Percentiles rank a stretch among this genome's conserved stretches.
phyloP scores from a whole-genome alignment of 441 rosid genomes.

The Adansonia madagascariensis region DNA sequence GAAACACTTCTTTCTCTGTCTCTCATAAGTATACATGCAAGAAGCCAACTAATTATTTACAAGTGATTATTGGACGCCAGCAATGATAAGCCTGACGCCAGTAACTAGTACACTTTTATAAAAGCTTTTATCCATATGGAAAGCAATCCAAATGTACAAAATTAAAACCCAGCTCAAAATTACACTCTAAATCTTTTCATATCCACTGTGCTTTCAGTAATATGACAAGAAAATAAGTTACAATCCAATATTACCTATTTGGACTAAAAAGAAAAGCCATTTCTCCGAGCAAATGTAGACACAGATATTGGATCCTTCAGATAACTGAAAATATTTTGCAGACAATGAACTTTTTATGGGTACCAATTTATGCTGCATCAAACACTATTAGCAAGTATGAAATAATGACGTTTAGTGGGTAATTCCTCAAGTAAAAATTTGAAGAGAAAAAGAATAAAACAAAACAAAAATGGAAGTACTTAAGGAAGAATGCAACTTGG shows the following conservation, averaged over 20 bases:
- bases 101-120: not conserved
- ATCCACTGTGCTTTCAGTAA: not conserved
- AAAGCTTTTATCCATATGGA: not conserved
- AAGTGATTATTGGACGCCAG: not conserved
- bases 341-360: conserved; percentile 42
- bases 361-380: conserved; percentile 92
- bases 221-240: conserved; percentile 14
- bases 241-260: not conserved
- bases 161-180: not conserved
- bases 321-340: not conserved
- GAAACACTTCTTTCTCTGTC: not conserved
- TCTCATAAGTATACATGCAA: not conserved
- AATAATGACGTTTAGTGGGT: conserved; percentile 24
- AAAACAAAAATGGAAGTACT: not conserved
- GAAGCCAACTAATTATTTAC: not conserved
- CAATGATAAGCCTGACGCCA: not conserved
- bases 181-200: not conserved
- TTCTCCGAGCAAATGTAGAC: conserved; percentile 15
- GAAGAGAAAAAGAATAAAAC: conserved; percentile 21
- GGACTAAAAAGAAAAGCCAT: conserved; percentile 11
- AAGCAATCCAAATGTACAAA: not conserved
- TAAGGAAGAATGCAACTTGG: conserved; percentile 54
- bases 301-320: not conserved
- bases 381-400: conserved; percentile 46
- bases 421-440: conserved; percentile 12